phyloP scores from a whole-genome alignment of 2,329 filamentous ascomycete species.

The Aspergillus viridinutans region DNA sequence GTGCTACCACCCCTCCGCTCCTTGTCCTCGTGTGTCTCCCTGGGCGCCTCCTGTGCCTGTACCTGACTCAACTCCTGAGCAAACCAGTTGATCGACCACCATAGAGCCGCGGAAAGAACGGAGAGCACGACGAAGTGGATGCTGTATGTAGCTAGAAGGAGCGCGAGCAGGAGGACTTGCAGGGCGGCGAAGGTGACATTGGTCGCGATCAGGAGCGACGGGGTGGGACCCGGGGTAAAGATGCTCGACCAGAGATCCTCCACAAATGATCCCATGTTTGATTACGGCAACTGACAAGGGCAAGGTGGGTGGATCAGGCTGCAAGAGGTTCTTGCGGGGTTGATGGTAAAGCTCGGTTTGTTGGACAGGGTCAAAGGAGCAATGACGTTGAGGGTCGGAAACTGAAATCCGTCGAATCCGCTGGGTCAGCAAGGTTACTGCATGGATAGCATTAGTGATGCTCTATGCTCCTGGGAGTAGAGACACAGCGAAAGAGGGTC shows the following conservation, averaged over 20 bases:
- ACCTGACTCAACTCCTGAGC: slow-evolving; percentile 60
- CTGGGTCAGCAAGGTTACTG: background rate
- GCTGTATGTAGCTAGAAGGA: slow-evolving; percentile 78
- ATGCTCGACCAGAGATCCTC: slow-evolving; percentile 83
- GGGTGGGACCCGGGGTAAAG: slow-evolving; percentile 88
- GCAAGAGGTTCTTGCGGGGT: background rate
- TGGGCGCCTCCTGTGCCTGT: slow-evolving; percentile 46
- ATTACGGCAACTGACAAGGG: background rate
- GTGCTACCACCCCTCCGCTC: slow-evolving; percentile 19
- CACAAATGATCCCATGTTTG: slow-evolving; percentile 52
- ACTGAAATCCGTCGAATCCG: slow-evolving; percentile 9
- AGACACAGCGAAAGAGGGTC: background rate
- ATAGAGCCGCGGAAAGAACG: slow-evolving; percentile 72
- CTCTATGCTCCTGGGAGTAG: background rate
- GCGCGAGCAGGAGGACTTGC: slow-evolving; percentile 69
- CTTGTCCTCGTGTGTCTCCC: slow-evolving; percentile 31
- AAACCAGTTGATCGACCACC: slow-evolving; percentile 98
- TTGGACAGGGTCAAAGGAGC: background rate
- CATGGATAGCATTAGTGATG: background rate
- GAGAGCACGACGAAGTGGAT: slow-evolving; percentile 86
- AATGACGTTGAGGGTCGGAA: slow-evolving; percentile 12
- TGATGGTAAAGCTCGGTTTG: background rate
- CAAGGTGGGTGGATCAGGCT: background rate
- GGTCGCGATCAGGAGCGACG: slow-evolving; percentile 80
- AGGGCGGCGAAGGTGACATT: slow-evolving; percentile 85